Evolutionary conservation across 345 rosid genomes (phyloP), one percentile per base, ranked within the genome.

Genomic region (Eucalyptus cloeziana): DNA sequence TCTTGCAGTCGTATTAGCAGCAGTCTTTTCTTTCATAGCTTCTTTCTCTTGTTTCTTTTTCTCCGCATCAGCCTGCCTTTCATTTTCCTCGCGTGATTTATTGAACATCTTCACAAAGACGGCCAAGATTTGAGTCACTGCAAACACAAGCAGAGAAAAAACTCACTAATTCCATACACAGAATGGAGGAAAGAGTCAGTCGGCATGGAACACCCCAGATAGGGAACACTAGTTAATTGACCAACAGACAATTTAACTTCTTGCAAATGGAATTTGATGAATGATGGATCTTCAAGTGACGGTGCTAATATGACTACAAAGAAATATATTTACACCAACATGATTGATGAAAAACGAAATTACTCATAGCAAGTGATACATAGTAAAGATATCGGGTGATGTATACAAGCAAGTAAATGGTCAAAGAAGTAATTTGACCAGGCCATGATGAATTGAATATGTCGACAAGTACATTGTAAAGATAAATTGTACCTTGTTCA

Each of bases 11-110:
- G 85, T 64, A 92, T 92, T 92, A 64, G 90, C 91, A 13, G 91
- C 92, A 87, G 96, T 89, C 88, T 91, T 89, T 89, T 95, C 98
- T 91, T 94, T 97, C 90, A 94, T 90, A 87, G 98, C 96, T 91
- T 97, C 99, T 93, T 94, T 98, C 91, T 97, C 99, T 89, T 95
- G 90, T 89, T 94, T 98, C 95, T 97, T 98, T 93, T 95, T 98
- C 89, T 98, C 99, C 33, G 93, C 99, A 85, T 97, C 98, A 8
- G 98, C 97, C 93, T 80, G 94, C 89, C 90, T 96, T 89, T 95
- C 97, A 60, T 98, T 98, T 90, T 97, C 98, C 60, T 95, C 98
- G 15, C 96, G 93, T 47, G 99, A 93, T 91, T 97, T 97, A 14
- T 92, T 96, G 94, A 98, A 98, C 92, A 94, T 94, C 93, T 95